phyloP scores from a whole-genome alignment of 768 basidiomycete genomes.

The Lentinula sp. region DNA sequence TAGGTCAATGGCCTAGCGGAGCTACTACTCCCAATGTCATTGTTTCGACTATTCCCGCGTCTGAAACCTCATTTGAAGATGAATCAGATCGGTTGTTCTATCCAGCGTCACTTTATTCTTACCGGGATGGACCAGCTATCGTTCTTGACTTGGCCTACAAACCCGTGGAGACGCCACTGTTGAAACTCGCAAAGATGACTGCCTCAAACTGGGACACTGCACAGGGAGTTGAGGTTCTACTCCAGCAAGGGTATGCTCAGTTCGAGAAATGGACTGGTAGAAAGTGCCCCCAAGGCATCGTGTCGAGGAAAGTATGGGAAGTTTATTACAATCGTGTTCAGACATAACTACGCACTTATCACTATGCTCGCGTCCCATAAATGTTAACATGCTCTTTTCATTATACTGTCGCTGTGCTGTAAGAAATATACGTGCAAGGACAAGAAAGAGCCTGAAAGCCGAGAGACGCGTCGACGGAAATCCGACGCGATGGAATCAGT shows the following conservation, averaged over 20 bases:
- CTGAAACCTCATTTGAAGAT: constrained; percentile 38
- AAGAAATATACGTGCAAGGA: too few species aligned
- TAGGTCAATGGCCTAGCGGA: constrained; percentile 46
- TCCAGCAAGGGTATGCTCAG: constrained; percentile 87
- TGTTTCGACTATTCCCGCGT: constrained; percentile 84
- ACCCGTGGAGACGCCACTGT: constrained; percentile 78
- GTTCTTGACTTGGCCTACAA: constrained; percentile 95
- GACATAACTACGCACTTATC: neutral
- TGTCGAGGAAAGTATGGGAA: constrained; percentile 43
- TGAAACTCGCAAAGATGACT: constrained; percentile 54
- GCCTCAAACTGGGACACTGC: constrained; percentile 60
- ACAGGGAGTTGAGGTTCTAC: constrained; percentile 76
- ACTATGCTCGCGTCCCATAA: too few species aligned
- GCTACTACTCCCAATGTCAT: constrained; percentile 60
- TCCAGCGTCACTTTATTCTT: constrained; percentile 50
- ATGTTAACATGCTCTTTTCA: too few species aligned
- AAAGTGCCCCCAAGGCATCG: constrained; percentile 42
- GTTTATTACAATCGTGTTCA: constrained; percentile 25
- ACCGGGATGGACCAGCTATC: constrained; percentile 44
- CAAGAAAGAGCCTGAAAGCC: too few species aligned
- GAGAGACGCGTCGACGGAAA: too few species aligned
- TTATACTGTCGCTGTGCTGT: too few species aligned
- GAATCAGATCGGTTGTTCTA: constrained; percentile 39
- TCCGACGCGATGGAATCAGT: neutral
- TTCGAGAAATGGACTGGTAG: constrained; percentile 80